A percentile compares a stretch with the other conserved stretches of the same genome.
Conservation (phyloP, 176 grass and related monocot species). For the Bolboschoenus planiculmis region DNA sequence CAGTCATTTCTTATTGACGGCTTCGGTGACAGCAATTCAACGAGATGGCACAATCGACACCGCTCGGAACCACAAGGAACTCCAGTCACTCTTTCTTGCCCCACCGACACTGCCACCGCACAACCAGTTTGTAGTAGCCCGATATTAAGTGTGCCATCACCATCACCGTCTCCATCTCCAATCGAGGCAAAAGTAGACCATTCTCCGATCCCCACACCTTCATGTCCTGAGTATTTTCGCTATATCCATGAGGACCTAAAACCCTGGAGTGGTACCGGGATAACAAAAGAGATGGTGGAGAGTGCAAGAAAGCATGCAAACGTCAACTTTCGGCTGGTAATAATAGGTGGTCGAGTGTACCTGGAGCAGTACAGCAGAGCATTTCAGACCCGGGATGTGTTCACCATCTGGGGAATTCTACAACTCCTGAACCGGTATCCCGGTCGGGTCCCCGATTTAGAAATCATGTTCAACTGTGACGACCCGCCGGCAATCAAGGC, state of each 20-base stretch:
- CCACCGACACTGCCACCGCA: not conserved
- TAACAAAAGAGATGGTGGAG: slow-evolving; percentile 36
- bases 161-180: not conserved
- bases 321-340: slow-evolving; percentile 56
- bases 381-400: slow-evolving; percentile 62
- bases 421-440: slow-evolving; percentile 73
- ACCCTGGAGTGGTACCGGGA: slow-evolving; percentile 38
- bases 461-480: slow-evolving; percentile 74
- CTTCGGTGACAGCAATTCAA: not conserved
- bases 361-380: slow-evolving; percentile 38
- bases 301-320: slow-evolving; percentile 25
- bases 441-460: slow-evolving; percentile 58
- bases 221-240: slow-evolving; percentile 59
- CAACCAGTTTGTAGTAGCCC: not conserved
- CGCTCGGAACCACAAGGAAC: not conserved
- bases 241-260: slow-evolving; percentile 56
- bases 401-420: slow-evolving; percentile 76
- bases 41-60: not conserved
- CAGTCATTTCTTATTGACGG: not conserved
- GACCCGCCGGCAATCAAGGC: slow-evolving; percentile 41
- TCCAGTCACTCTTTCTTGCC: slow-evolving; percentile 18
- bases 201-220: not conserved
- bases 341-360: slow-evolving; percentile 44
- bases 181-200: not conserved
- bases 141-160: not conserved